phyloP scores from a whole-genome alignment of 2,329 filamentous ascomycete species.

The Zymoseptoria passerinii region DNA sequence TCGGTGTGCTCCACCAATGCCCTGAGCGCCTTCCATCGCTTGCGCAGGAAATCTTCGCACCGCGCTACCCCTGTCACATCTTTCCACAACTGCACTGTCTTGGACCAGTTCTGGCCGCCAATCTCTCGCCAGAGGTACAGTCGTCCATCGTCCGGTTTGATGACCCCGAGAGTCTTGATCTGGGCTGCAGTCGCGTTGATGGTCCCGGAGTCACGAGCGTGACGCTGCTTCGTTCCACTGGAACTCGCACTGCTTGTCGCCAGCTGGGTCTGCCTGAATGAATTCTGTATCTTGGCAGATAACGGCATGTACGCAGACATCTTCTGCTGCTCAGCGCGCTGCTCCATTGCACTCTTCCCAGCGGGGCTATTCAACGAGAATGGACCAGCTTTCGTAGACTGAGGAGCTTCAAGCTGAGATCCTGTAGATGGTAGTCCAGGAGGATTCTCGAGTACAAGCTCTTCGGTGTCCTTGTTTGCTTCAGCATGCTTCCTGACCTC shows the following conservation, averaged over 20 bases:
- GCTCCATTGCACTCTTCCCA: conserved; percentile 1
- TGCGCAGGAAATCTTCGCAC: too few species aligned
- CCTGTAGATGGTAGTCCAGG: not conserved
- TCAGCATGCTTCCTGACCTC: not conserved
- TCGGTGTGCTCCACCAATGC: not conserved
- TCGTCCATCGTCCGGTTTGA: conserved; percentile 7
- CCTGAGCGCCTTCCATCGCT: not conserved
- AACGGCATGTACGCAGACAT: not conserved
- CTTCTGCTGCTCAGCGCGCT: not conserved
- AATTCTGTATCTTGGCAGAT: not conserved
- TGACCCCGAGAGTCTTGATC: conserved; percentile 5
- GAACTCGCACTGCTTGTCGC: not conserved
- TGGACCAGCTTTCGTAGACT: not conserved
- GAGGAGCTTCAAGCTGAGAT: not conserved
- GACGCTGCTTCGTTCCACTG: not conserved
- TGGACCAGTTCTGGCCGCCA: conserved; percentile 4
- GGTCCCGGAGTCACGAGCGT: not conserved
- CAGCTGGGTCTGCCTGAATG: not conserved
- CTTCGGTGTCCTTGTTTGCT: not conserved
- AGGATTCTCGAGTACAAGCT: not conserved
- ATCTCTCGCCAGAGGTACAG: conserved; percentile 10
- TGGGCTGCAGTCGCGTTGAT: not conserved
- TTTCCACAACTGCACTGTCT: conserved; percentile 3
- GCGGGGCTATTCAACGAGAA: conserved; percentile 9
- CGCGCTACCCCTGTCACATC: not conserved